Base-by-base conservation (phyloP, 2,329 filamentous ascomycete genomes). In the Aspergillus flavus region DNA sequence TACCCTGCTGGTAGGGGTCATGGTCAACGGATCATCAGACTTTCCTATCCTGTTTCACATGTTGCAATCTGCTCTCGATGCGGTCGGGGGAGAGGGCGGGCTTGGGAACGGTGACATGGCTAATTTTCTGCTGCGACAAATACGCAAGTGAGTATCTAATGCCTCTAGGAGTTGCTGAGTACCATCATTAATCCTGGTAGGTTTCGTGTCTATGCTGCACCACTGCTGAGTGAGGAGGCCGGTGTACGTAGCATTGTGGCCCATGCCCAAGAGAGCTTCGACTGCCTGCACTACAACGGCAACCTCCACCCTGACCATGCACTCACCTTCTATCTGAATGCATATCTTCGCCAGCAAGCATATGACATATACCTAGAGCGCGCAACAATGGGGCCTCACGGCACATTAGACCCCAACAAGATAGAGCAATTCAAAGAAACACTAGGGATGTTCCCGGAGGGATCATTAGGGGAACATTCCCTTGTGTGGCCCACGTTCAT, bases 401-500 rank as follows among this genome's bases (percentile, higher is more conserved):
- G 26, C 6, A 16, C 7, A 28, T 10, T 43, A 11, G 26, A 55
- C 26, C 10, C 26, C 12, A 39, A 46, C 9, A 52, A 26, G 23
- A 39, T 62, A 32, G 61, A 54, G 41, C 39, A 14, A n/a, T 62
- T 58, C 36, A 62, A 54, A 43, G 11, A 36, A 14, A 36, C 41
- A 14, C 11, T 62, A 1, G 36, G 26, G 11, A 36, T 36, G 26
- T 57, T 61, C 23, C 34, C 57, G 16, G 43, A 58, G 16, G 52
- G 34, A 7, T 23, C 61, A n/a, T 30, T 53, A 12, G 53, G 67
- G 21, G 62, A 62, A 12, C 64, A 66, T 56, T 59, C 64, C 52
- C 59, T 69, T 16, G 59, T 66, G 11, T 69, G 67, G 67, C 62
- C 67, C n/a, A 48, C 66, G 7, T 69, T 69, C n/a, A 69, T 69